Conservation (phyloP, 73 alveolate species). For the Uronychia binucleata region DNA sequence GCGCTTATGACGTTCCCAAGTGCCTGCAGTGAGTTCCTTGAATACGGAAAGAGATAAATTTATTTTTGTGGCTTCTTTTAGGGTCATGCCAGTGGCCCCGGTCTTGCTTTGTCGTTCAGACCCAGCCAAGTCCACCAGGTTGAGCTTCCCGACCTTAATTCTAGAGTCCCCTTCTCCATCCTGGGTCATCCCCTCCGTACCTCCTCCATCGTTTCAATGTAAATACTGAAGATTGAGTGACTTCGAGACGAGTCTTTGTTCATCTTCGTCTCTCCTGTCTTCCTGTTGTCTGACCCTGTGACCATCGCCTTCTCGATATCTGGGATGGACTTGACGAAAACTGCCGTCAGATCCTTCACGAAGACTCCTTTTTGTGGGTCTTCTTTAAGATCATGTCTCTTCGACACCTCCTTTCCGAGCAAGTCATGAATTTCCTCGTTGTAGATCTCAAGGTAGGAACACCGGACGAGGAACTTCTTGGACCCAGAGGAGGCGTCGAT, state of each 20-base stretch:
- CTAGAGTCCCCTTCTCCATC: conserved; percentile 34
- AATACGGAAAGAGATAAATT: conserved; percentile 87
- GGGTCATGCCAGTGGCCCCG: conserved; percentile 70
- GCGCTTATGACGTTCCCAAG: conserved; percentile 95
- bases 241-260: conserved; percentile 80
- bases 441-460: conserved; percentile 95
- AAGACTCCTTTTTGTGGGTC: conserved; percentile 92
- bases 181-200: conserved; percentile 2
- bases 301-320: conserved; percentile 64
- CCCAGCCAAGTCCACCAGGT: conserved; percentile 93
- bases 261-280: conserved; percentile 73
- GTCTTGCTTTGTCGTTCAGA: conserved; percentile 85
- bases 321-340: conserved; percentile 56
- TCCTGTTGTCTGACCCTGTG: conserved; percentile 66
- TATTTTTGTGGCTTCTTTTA: conserved; percentile 80
- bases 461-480: conserved; percentile 82
- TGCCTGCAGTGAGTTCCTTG: conserved; percentile 56
- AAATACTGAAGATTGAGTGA: conserved; percentile 81
- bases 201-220: conserved; percentile 62
- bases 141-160: conserved; percentile 63
- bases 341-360: conserved; percentile 81
- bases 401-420: conserved; percentile 64
- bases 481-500: conserved; percentile 51
- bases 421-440: conserved; percentile 97
- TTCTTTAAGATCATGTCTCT: conserved; percentile 89